Evolutionary conservation across 768 basidiomycete genomes (phyloP).

Genomic region (Cystofilobasidium ferigula): DNA sequence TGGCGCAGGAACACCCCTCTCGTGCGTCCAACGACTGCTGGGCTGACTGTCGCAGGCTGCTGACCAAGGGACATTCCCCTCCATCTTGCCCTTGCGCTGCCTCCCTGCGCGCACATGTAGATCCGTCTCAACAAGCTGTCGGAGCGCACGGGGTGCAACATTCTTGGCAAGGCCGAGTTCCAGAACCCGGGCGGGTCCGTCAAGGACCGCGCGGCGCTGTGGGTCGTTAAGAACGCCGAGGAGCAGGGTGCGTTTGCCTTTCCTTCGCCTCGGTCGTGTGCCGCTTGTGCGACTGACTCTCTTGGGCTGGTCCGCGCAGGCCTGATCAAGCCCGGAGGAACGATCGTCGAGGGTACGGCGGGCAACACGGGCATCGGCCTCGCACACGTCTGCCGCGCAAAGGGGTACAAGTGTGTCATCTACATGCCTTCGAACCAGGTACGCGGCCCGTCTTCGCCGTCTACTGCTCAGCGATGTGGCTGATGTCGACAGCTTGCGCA

Average conservation of each 20-base stretch:
- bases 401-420: constrained; percentile 94
- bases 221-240: constrained; percentile 77
- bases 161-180: constrained; percentile 94
- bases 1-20: constrained; percentile 17
- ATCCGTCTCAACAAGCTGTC: constrained; percentile 45
- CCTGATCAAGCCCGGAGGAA: constrained; percentile 82
- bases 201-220: constrained; percentile 92
- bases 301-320: constrained; percentile 15
- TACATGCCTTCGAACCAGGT: constrained; percentile 96
- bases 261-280: neutral
- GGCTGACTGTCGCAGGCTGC: constrained; percentile 17
- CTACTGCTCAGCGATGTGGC: too few species aligned
- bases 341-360: constrained; percentile 93
- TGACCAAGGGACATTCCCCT: constrained; percentile 8
- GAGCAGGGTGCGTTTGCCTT: constrained; percentile 53
- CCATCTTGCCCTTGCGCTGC: constrained; percentile 11
- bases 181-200: constrained; percentile 97
- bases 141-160: constrained; percentile 66
- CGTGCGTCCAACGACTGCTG: neutral
- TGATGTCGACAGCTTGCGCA: too few species aligned
- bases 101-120: constrained; percentile 1
- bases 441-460: constrained; percentile 17
- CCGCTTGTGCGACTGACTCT: neutral
- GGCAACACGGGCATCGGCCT: constrained; percentile 97
- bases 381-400: constrained; percentile 67